Percentiles rank a stretch among this genome's conserved stretches.
These are phyloP conservation scores for Byssochlamys sp. DNA, from an alignment of 2,329 filamentous ascomycete genomes.

Conservation along the genomic window DNA sequence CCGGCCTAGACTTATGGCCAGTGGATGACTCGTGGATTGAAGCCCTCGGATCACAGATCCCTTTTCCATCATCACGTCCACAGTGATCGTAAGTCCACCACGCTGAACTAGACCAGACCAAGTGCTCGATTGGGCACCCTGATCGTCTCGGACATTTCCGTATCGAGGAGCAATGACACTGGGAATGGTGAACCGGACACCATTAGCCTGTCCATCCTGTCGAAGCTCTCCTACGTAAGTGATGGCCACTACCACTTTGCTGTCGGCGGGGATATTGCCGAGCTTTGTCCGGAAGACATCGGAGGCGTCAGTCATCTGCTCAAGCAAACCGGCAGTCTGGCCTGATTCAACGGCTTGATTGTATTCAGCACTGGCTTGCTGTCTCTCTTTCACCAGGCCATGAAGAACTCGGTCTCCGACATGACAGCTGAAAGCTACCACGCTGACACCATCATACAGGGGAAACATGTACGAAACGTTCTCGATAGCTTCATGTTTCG, in stretches of 20 bases:
- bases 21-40: slow-evolving; percentile 59
- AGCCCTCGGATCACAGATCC: slow-evolving; percentile 51
- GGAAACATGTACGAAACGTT: slow-evolving; percentile 61
- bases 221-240: slow-evolving; percentile 62
- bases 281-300: slow-evolving; percentile 62
- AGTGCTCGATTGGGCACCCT: slow-evolving; percentile 5
- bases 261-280: slow-evolving; percentile 55
- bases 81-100: slow-evolving; percentile 44
- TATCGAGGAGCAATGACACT: slow-evolving; percentile 59
- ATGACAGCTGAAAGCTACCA: slow-evolving; percentile 58
- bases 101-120: slow-evolving; percentile 12
- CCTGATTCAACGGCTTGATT: slow-evolving; percentile 49
- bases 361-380: slow-evolving; percentile 52
- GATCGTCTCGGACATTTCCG: slow-evolving; percentile 27
- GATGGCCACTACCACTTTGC: slow-evolving; percentile 51
- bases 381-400: slow-evolving; percentile 58
- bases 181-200: slow-evolving; percentile 60
- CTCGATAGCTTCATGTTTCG: slow-evolving; percentile 33
- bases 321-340: slow-evolving; percentile 55
- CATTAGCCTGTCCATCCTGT: slow-evolving; percentile 59
- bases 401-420: slow-evolving; percentile 47
- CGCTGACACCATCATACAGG: slow-evolving; percentile 61
- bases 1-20: slow-evolving; percentile 55
- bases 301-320: slow-evolving; percentile 49
- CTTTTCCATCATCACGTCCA: slow-evolving; percentile 52